A percentile compares a stretch with the other conserved stretches of the same genome.
phyloP scores from a whole-genome alignment of 257 asterid genomes.

The Solanum lignicaule region DNA sequence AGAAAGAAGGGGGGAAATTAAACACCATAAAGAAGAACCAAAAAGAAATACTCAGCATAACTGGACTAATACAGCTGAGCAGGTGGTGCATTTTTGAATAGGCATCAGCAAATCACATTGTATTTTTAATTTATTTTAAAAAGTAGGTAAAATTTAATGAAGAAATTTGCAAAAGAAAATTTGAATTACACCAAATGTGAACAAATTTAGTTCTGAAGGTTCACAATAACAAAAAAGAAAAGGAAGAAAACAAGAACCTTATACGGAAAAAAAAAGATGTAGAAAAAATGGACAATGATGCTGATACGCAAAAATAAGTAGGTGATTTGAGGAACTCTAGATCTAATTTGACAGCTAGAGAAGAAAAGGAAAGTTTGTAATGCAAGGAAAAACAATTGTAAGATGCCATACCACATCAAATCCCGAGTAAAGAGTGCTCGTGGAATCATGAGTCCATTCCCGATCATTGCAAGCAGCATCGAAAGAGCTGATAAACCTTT shows the following conservation, averaged over 20 bases:
- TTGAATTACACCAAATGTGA: background rate
- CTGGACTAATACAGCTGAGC: background rate
- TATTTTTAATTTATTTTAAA: too few species aligned
- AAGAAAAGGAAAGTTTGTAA: background rate
- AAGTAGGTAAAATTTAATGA: background rate
- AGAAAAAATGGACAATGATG: background rate
- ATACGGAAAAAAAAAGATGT: background rate
- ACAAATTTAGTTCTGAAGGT: background rate
- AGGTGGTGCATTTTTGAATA: background rate
- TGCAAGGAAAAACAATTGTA: background rate
- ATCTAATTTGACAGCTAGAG: background rate
- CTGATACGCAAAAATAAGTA: background rate
- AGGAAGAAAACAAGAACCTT: background rate
- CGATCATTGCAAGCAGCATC: constrained; percentile 90
- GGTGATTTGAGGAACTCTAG: background rate
- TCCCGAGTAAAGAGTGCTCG: constrained; percentile 84
- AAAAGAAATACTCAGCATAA: background rate
- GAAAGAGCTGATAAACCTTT: constrained; percentile 84
- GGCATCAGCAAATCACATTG: background rate
- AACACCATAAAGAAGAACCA: background rate
- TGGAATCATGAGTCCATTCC: constrained; percentile 93
- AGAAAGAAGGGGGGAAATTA: background rate
- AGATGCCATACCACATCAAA: constrained; percentile 67
- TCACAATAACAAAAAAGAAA: background rate
- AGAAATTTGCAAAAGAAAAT: background rate